Conservation (phyloP, 1,284 basidiomycete genomes). For the Trametes hirsuta region DNA sequence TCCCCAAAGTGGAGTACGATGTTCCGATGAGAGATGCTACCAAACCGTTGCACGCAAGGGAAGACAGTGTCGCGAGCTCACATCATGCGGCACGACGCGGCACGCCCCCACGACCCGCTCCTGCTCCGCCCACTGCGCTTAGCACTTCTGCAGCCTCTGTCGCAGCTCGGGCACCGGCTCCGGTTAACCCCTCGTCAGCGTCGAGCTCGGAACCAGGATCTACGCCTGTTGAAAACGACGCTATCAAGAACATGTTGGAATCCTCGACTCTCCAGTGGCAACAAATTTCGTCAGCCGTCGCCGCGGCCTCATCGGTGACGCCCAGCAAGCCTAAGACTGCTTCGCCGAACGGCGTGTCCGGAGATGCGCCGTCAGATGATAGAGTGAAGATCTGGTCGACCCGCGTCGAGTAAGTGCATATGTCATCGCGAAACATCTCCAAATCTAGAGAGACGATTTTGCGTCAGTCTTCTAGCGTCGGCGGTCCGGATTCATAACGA, state of each 20-base stretch:
- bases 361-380: conserved; percentile 11
- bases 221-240: conserved; percentile 2
- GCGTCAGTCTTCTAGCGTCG: conserved; percentile 15
- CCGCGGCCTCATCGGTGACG: conserved; percentile 14
- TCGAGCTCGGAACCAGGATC: background rate
- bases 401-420: conserved; percentile 23
- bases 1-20: conserved; percentile 20
- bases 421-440: background rate
- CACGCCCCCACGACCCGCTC: conserved; percentile 3
- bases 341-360: background rate
- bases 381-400: conserved; percentile 21
- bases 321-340: conserved; percentile 2
- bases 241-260: conserved; percentile 16
- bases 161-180: background rate
- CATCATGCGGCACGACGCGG: conserved; percentile 8
- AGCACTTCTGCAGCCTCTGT: background rate
- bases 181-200: background rate
- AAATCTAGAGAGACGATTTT: background rate
- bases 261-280: conserved; percentile 17
- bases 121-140: background rate
- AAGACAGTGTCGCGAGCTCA: conserved; percentile 22
- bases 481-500: conserved; percentile 17
- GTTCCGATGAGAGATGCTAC: conserved; percentile 15
- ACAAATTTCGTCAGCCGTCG: conserved; percentile 21
- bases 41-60: conserved; percentile 1